Conservation (phyloP, 2,329 filamentous ascomycete genomes). For the Elsinoe perseae region DNA sequence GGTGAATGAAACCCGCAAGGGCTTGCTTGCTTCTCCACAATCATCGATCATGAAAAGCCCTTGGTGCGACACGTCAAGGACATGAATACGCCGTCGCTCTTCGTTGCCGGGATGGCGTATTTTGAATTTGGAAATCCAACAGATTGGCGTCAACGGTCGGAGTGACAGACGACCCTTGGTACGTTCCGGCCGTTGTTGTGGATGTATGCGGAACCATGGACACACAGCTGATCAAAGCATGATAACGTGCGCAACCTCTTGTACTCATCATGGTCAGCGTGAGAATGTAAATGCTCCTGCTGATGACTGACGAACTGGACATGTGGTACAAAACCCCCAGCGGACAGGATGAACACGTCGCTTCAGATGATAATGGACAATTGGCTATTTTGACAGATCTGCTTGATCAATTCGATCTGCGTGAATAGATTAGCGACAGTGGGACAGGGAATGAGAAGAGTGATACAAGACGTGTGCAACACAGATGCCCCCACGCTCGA, state of each 20-base stretch:
- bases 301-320: too few species aligned
- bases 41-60: not conserved
- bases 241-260: slow-evolving; percentile 11
- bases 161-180: slow-evolving; percentile 9
- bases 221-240: slow-evolving; percentile 9
- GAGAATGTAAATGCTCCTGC: not conserved
- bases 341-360: not conserved
- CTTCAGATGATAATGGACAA: not conserved
- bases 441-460: not conserved
- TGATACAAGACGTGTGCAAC: not conserved
- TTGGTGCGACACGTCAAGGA: slow-evolving; percentile 13
- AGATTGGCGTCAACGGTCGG: slow-evolving; percentile 5
- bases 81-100: not conserved
- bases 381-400: slow-evolving; percentile 3
- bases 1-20: not conserved
- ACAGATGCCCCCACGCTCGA: slow-evolving; percentile 4
- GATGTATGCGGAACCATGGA: slow-evolving; percentile 8
- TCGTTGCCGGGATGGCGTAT: not conserved
- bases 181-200: slow-evolving; percentile 12
- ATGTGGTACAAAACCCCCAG: slow-evolving; percentile 1
- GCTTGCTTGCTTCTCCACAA: not conserved
- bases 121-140: slow-evolving; percentile 5
- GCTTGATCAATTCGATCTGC: not conserved
- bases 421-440: not conserved
- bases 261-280: not conserved